phyloP scores from a whole-genome alignment of 2,329 filamentous ascomycete species.

The Cladophialophora exuberans region DNA sequence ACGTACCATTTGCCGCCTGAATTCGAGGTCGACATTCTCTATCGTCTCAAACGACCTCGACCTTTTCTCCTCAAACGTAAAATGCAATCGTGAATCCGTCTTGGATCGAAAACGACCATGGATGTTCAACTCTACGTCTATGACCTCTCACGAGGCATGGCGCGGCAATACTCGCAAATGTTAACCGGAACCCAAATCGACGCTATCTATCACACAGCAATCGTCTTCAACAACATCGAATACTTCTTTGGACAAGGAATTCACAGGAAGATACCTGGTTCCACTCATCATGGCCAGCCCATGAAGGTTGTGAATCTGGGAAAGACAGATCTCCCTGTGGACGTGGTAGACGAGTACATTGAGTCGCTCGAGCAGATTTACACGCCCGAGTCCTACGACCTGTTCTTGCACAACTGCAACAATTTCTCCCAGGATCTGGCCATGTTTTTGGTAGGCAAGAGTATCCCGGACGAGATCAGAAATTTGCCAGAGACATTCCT shows the following conservation, averaged over 20 bases:
- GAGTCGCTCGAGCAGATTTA: constrained; percentile 82
- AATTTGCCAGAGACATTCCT: constrained; percentile 84
- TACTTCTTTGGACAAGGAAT: constrained; percentile 91
- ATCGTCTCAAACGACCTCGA: no score
- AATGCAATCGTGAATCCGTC: no score
- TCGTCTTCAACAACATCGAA: constrained; percentile 82
- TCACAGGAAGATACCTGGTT: constrained; percentile 76
- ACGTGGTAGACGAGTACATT: constrained; percentile 84
- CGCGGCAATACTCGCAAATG: constrained; percentile 59
- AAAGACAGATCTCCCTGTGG: constrained; percentile 74
- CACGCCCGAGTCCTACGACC: constrained; percentile 83
- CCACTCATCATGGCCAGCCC: constrained; percentile 83
- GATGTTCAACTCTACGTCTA: constrained; percentile 78
- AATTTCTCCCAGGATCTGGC: constrained; percentile 94
- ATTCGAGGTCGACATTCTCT: no score
- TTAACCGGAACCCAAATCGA: constrained; percentile 75
- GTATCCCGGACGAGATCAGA: constrained; percentile 84
- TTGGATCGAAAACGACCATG: constrained; percentile 52
- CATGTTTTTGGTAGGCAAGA: constrained; percentile 84
- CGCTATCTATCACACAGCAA: constrained; percentile 92
- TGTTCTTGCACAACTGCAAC: constrained; percentile 93
- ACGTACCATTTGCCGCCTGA: constrained; percentile 24
- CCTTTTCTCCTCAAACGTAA: no score
- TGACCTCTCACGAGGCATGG: constrained; percentile 70
- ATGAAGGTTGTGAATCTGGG: constrained; percentile 77